Evolutionary conservation across 2,329 filamentous ascomycete species (phyloP).

Genomic region (Penicillium janthinellum): DNA sequence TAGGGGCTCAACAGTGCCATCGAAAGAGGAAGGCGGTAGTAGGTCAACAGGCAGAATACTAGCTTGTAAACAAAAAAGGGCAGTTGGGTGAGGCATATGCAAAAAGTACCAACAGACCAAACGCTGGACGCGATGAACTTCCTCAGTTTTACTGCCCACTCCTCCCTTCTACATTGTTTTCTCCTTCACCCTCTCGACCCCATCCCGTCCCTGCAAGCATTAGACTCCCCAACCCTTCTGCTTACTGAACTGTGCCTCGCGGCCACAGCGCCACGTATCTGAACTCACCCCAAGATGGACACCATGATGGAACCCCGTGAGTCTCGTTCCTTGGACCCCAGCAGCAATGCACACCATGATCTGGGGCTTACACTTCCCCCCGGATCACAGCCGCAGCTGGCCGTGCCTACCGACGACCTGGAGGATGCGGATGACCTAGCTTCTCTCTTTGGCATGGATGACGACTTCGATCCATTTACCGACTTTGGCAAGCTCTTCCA

Average conservation of each 20-base stretch:
- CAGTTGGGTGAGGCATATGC: neutral
- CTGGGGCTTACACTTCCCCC: slow-evolving; percentile 49
- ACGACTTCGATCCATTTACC: slow-evolving; percentile 14
- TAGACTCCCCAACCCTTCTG: neutral
- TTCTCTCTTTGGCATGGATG: slow-evolving; percentile 17
- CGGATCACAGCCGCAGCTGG: slow-evolving; percentile 36
- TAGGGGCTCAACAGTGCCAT: neutral
- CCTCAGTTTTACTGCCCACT: neutral
- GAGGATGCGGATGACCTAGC: slow-evolving; percentile 7
- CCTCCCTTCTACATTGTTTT: neutral
- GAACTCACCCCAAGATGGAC: slow-evolving; percentile 5
- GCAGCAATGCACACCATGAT: slow-evolving; percentile 35
- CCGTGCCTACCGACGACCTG: neutral
- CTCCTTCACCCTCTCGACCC: neutral
- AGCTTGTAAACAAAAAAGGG: neutral
- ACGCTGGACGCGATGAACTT: neutral
- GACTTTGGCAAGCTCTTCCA: slow-evolving; percentile 15
- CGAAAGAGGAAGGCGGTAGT: neutral
- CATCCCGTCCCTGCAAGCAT: neutral
- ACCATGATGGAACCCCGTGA: slow-evolving; percentile 19
- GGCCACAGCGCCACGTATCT: neutral
- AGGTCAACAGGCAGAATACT: neutral
- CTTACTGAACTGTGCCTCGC: neutral
- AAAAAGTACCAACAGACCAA: neutral
- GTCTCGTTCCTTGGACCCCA: slow-evolving; percentile 23